Percentiles rank a stretch among this genome's conserved stretches.
phyloP scores from a whole-genome alignment of 2,329 filamentous ascomycete genomes.

The Aspergillus fischeri region DNA sequence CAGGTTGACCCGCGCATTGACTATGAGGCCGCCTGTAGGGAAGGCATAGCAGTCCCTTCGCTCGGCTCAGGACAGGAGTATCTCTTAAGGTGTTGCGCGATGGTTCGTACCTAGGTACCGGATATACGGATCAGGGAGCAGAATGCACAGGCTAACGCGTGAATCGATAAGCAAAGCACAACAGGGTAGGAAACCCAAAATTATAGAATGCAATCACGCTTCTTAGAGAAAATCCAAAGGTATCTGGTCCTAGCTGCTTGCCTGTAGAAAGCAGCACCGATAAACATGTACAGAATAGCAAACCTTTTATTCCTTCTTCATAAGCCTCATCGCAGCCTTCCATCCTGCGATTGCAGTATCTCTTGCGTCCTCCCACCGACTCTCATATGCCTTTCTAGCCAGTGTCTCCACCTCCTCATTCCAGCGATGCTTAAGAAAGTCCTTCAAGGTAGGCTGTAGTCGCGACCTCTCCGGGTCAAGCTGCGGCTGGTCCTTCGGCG shows the following conservation, averaged over 20 bases:
- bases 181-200: not conserved
- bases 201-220: not conserved
- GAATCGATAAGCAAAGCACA: not conserved
- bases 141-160: not conserved
- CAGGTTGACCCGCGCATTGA: not conserved
- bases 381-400: slow-evolving; percentile 62
- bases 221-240: not conserved
- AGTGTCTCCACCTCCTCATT: slow-evolving; percentile 68
- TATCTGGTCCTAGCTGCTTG: not conserved
- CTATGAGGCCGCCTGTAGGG: not conserved
- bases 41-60: not conserved
- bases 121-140: not conserved
- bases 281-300: slow-evolving; percentile 1
- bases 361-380: slow-evolving; percentile 61
- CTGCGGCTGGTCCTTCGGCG: slow-evolving; percentile 9
- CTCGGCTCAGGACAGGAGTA: not conserved
- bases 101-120: not conserved
- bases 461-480: not conserved
- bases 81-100: not conserved
- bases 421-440: slow-evolving; percentile 72
- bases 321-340: slow-evolving; percentile 41
- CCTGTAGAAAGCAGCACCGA: not conserved
- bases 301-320: slow-evolving; percentile 31
- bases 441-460: slow-evolving; percentile 49
- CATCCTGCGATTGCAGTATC: slow-evolving; percentile 45